Evolutionary conservation across 257 asterid genomes (phyloP).

Genomic region (Apocynum venetum): DNA sequence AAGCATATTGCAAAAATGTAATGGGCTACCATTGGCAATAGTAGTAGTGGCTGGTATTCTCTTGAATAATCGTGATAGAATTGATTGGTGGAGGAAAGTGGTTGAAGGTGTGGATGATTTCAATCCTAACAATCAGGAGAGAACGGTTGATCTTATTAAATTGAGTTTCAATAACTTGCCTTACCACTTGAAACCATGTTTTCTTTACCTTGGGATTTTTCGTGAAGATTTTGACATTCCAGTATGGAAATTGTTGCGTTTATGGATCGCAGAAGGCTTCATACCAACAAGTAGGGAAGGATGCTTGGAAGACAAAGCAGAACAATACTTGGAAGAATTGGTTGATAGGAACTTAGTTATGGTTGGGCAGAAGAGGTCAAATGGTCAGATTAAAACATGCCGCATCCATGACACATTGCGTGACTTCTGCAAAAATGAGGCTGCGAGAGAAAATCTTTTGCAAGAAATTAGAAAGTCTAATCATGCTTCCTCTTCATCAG

Average conservation of each 20-base stretch:
- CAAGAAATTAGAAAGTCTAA: slow-evolving; percentile 4
- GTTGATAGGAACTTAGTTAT: slow-evolving; percentile 16
- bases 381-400: slow-evolving; percentile 26
- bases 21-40: slow-evolving; percentile 31
- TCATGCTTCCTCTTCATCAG: not conserved
- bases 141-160: slow-evolving; percentile 10
- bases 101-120: slow-evolving; percentile 8
- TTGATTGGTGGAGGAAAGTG: not conserved
- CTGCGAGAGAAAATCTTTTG: slow-evolving; percentile 18
- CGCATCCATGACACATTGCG: slow-evolving; percentile 18
- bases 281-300: not conserved
- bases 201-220: slow-evolving; percentile 26
- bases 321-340: slow-evolving; percentile 22
- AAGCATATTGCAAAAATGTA: slow-evolving; percentile 18
- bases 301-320: slow-evolving; percentile 22
- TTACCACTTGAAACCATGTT: slow-evolving; percentile 21
- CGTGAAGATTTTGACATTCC: slow-evolving; percentile 25
- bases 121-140: slow-evolving; percentile 3
- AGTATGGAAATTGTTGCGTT: slow-evolving; percentile 17
- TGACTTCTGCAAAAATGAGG: slow-evolving; percentile 20
- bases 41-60: slow-evolving; percentile 25
- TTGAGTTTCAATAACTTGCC: slow-evolving; percentile 29
- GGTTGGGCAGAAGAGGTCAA: slow-evolving; percentile 15
- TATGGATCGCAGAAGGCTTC: slow-evolving; percentile 36
- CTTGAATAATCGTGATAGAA: not conserved